Evolutionary conservation across 148 eudicot species (phyloP).

Genomic region (Polygonum maritimum): DNA sequence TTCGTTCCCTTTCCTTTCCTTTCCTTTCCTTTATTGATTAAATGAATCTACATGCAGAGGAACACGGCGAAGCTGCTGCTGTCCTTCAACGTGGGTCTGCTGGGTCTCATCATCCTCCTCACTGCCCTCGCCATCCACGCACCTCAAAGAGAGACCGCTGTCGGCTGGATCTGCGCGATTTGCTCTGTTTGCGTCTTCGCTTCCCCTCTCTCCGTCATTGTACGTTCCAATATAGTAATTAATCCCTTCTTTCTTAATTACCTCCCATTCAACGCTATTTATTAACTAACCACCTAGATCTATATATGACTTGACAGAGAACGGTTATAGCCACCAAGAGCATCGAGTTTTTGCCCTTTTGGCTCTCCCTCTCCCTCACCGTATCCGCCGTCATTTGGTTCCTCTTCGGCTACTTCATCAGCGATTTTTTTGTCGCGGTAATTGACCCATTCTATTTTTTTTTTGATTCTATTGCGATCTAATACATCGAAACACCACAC

Average conservation of each 20-base stretch:
- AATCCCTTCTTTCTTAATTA: background rate
- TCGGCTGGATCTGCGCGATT: conserved; percentile 66
- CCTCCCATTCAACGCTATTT: background rate
- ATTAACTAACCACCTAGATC: too few species aligned
- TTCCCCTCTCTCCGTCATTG: conserved; percentile 68
- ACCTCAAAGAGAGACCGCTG: conserved; percentile 23
- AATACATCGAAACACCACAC: too few species aligned
- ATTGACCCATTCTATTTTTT: background rate
- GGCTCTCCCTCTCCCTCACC: conserved; percentile 59
- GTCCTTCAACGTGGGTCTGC: conserved; percentile 38
- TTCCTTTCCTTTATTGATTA: too few species aligned
- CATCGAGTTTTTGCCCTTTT: conserved; percentile 69
- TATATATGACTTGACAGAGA: conserved; percentile 27
- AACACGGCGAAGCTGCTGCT: conserved; percentile 15
- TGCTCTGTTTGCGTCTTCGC: conserved; percentile 48
- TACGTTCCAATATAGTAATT: conserved; percentile 6
- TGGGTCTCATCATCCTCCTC: conserved; percentile 31
- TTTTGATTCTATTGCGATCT: too few species aligned
- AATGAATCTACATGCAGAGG: background rate
- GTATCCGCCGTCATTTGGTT: conserved; percentile 58
- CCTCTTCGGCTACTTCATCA: conserved; percentile 51
- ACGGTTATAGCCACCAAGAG: conserved; percentile 62
- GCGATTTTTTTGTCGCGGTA: conserved; percentile 46
- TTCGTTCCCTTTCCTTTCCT: too few species aligned
- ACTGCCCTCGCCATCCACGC: conserved; percentile 40